Evolutionary conservation across 345 rosid genomes (phyloP).

Genomic region (Eucalyptus sp.): DNA sequence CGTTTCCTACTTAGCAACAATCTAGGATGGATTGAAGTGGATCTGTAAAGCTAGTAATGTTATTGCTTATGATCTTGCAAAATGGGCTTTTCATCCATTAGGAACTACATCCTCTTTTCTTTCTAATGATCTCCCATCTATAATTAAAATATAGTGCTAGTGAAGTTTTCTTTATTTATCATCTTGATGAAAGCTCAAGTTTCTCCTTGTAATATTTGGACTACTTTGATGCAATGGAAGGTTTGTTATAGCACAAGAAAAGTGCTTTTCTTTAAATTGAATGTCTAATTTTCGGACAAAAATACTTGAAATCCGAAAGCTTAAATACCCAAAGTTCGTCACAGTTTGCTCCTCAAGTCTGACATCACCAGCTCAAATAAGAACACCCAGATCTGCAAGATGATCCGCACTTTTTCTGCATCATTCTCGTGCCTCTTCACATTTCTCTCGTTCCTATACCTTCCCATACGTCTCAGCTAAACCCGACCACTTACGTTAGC

Average conservation of each 20-base stretch:
- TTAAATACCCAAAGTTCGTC: not conserved
- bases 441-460: not conserved
- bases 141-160: too few species aligned
- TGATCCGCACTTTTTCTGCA: not conserved
- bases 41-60: rapidly evolving
- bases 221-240: too few species aligned
- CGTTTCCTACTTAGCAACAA: too few species aligned
- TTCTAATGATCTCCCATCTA: rapidly evolving
- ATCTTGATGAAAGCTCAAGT: too few species aligned
- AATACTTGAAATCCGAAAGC: not conserved
- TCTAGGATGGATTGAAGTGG: rapidly evolving
- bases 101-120: too few species aligned
- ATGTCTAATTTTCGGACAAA: not conserved
- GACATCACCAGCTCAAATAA: not conserved
- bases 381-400: not conserved
- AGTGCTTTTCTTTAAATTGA: not conserved
- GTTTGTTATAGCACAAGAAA: too few species aligned
- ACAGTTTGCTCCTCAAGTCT: not conserved
- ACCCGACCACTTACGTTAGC: rapidly evolving
- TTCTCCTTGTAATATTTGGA: too few species aligned
- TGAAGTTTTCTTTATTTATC: too few species aligned
- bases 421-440: not conserved
- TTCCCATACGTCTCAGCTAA: not conserved
- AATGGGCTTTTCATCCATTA: too few species aligned
- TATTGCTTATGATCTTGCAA: rapidly evolving